These are phyloP conservation scores for Penicillium silybi DNA, from an alignment of 495 filamentous ascomycete genomes.

Conservation along the genomic window DNA sequence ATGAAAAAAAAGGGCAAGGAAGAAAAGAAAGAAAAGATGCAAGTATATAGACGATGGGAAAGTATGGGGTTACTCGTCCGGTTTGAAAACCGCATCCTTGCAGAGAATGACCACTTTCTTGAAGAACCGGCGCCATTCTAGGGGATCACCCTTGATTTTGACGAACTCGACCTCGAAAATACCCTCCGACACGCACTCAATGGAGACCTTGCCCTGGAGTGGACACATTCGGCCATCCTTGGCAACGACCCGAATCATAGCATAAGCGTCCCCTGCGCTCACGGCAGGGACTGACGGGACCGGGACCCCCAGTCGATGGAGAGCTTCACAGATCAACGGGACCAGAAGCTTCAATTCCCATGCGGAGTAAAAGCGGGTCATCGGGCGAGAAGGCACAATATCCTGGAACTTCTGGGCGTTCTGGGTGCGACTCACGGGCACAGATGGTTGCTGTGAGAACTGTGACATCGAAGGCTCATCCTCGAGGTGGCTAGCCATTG, in stretches of 20 bases:
- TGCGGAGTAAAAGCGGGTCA: conserved; percentile 88
- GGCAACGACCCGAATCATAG: conserved; percentile 68
- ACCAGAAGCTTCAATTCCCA: conserved; percentile 75
- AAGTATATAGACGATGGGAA: background rate
- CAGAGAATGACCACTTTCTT: conserved; percentile 84
- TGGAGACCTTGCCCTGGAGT: conserved; percentile 76
- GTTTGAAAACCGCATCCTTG: conserved; percentile 68
- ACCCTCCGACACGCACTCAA: conserved; percentile 63
- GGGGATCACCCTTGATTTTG: conserved; percentile 91
- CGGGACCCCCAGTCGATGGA: conserved; percentile 79
- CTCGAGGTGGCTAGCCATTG: conserved; percentile 60
- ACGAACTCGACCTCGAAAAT: conserved; percentile 86
- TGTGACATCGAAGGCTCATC: conserved; percentile 92
- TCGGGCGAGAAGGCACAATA: conserved; percentile 73
- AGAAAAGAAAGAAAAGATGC: background rate
- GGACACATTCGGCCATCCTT: conserved; percentile 75
- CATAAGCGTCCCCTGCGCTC: conserved; percentile 43
- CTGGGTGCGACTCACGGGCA: conserved; percentile 80
- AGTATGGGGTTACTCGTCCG: conserved; percentile 27
- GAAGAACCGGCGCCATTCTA: conserved; percentile 97
- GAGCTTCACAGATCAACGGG: conserved; percentile 70
- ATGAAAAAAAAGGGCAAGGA: conserved; percentile 1
- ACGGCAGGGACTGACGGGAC: conserved; percentile 50
- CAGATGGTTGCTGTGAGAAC: conserved; percentile 77
- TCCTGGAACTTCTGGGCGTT: conserved; percentile 83